Evolutionary conservation across 164 flowering plant genomes (phyloP).

Genomic region (Magnolia sinica): DNA sequence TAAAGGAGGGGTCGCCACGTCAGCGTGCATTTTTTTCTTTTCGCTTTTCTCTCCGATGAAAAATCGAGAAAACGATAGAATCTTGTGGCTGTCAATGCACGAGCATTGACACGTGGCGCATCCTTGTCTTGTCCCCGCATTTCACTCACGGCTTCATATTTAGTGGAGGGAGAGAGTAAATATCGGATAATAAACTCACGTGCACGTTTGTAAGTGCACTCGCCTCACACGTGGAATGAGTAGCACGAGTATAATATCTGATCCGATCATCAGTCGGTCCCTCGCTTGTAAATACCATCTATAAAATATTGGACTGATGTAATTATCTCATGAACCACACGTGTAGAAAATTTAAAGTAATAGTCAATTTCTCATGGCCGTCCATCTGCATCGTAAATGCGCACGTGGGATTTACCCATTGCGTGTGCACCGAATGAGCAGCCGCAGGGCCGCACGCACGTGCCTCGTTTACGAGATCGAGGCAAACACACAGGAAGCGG

Average conservation of each 20-base stretch:
- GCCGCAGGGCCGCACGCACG: neutral
- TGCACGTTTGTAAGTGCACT: too few species aligned
- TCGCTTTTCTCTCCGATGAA: slow-evolving; percentile 15
- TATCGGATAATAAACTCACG: neutral
- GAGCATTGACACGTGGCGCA: slow-evolving; percentile 19
- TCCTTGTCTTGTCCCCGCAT: neutral
- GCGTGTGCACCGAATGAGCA: neutral
- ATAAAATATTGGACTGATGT: neutral
- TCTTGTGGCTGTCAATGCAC: slow-evolving; percentile 52
- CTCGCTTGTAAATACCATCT: neutral
- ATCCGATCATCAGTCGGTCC: neutral
- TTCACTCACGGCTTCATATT: neutral
- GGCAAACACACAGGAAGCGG: too few species aligned
- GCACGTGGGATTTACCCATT: too few species aligned
- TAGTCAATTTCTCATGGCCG: neutral
- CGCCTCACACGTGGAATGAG: neutral
- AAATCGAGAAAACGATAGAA: slow-evolving; percentile 35
- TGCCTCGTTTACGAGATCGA: neutral
- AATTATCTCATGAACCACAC: neutral
- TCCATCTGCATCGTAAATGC: neutral
- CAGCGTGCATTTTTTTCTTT: neutral
- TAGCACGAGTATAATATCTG: neutral
- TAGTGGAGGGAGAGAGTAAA: neutral
- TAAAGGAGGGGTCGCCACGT: slow-evolving; percentile 22
- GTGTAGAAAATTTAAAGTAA: neutral